Base-by-base conservation (phyloP, 2,329 filamentous ascomycete genomes). In the Phialophora macrospora region DNA sequence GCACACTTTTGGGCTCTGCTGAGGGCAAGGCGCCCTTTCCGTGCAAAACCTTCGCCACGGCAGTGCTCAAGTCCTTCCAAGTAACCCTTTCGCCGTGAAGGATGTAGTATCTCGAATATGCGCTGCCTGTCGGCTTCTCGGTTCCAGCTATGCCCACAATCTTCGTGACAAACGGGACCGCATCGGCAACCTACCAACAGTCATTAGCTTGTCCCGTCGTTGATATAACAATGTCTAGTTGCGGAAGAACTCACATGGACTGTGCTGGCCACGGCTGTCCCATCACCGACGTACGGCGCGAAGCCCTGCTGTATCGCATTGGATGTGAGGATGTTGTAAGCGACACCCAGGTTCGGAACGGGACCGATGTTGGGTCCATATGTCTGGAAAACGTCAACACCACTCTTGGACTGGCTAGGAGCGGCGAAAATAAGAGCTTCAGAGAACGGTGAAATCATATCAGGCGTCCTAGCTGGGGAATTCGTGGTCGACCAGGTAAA, bases 101-200 rank as follows among this genome's bases (percentile, higher is more conserved):
- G 41, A 68, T 68, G 24, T 68, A 68, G 30, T 62, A 68, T 54
- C 65, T 55, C 6, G 55, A 62, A 54, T 65, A 68, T 4, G 65
- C 62, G 28, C 62, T 63, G 38, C 65, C 62, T 38, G 54, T 41
- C 1, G 65, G 65, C 44, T 62, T 52, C 48, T 68, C 48, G 9
- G 62, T 65, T 20, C 62, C 65, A 8, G 65, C 65, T 24, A 68
- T 46, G 12, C 65, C 62, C n/a, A 68, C 59, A 17, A 68, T 63
- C 38, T 68, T 68, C 8, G 54, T 64, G 38, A 65, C 38, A 51
- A 68, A 68, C 12, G 62, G 65, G 17, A 68, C 44, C 12, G 48
- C 62, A 32, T 68, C 62, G 20, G 22, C 59, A 11, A 68, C 17
- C 38, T 44, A n/a, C 17, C 5, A 17, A 3, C 17, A 8, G 17